Evolutionary conservation across 2,329 filamentous ascomycete genomes (phyloP).

Genomic region (Xylariaceae sp.): DNA sequence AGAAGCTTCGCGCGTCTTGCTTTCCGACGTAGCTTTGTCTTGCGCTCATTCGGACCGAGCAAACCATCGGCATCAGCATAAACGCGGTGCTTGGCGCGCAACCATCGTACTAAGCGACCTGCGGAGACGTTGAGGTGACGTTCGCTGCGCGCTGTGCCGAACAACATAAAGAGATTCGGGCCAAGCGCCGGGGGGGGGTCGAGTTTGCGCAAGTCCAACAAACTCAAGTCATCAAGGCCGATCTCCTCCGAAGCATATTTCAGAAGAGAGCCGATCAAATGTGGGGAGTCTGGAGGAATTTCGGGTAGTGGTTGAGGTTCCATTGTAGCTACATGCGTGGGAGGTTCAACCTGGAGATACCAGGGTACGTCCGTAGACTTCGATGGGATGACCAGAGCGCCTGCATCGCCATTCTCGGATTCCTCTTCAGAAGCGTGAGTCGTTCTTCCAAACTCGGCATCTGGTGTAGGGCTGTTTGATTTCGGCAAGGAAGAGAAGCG

Average conservation of each 20-base stretch:
- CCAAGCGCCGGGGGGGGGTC: constrained; percentile 86
- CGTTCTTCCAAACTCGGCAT: constrained; percentile 1
- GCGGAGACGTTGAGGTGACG: constrained; percentile 90
- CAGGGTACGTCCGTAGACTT: constrained; percentile 48
- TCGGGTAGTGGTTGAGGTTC: constrained; percentile 45
- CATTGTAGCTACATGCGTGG: constrained; percentile 48
- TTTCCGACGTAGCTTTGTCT: constrained; percentile 76
- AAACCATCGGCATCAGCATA: constrained; percentile 79
- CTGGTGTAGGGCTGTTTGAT: constrained; percentile 5
- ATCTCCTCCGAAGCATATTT: constrained; percentile 78
- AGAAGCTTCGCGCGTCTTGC: constrained; percentile 77
- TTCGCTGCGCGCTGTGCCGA: constrained; percentile 86
- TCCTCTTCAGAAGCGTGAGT: constrained; percentile 5
- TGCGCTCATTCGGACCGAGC: constrained; percentile 84
- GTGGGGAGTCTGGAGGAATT: constrained; percentile 64
- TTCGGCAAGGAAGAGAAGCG: constrained; percentile 21
- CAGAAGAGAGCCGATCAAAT: constrained; percentile 67
- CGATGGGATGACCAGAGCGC: constrained; percentile 4
- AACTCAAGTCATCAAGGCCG: constrained; percentile 73
- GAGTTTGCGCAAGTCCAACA: constrained; percentile 79
- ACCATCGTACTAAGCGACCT: constrained; percentile 82
- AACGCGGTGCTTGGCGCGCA: constrained; percentile 68
- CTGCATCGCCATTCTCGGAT: constrained; percentile 6
- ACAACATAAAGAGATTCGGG: constrained; percentile 84
- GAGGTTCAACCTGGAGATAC: constrained; percentile 76